Conservation (phyloP, 192 early-diverging fungal species). For the Dimargaris cristalligena region DNA sequence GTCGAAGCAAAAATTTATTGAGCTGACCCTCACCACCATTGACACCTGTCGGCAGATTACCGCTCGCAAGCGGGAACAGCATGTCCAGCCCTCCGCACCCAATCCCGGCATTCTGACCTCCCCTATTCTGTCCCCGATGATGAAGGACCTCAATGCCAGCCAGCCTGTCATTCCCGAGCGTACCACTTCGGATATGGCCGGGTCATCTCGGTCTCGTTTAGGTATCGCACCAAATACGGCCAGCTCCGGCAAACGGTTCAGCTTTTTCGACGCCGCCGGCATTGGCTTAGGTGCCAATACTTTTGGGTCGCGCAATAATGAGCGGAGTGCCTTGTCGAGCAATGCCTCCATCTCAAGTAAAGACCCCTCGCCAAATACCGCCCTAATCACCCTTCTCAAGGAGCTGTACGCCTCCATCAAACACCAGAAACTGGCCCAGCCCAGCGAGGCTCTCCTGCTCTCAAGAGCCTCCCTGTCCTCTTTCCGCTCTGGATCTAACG, state of each 20-base stretch:
- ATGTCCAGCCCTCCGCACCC: background rate
- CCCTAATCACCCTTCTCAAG: constrained; percentile 14
- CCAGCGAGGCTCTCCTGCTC: constrained; percentile 9
- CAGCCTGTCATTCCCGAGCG: background rate
- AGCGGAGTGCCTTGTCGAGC: background rate
- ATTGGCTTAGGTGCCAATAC: background rate
- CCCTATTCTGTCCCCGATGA: constrained; percentile 8
- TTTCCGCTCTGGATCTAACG: background rate
- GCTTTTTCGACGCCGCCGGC: constrained; percentile 6
- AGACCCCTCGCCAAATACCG: background rate
- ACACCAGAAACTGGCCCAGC: constrained; percentile 29
- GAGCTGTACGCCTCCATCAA: constrained; percentile 31
- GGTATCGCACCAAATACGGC: background rate
- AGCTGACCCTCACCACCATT: constrained; percentile 9
- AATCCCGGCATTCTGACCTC: background rate
- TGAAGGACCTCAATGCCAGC: constrained; percentile 3
- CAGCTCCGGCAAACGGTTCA: constrained; percentile 5
- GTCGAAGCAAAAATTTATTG: constrained; percentile 51
- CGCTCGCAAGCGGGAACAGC: constrained; percentile 4
- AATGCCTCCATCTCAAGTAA: background rate
- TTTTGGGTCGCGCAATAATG: background rate
- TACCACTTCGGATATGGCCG: background rate
- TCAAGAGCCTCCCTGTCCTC: constrained; percentile 3
- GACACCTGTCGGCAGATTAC: constrained; percentile 5
- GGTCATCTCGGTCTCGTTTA: background rate